phyloP scores from a whole-genome alignment of 2,329 filamentous ascomycete species.

The Fusarium ramigenum region DNA sequence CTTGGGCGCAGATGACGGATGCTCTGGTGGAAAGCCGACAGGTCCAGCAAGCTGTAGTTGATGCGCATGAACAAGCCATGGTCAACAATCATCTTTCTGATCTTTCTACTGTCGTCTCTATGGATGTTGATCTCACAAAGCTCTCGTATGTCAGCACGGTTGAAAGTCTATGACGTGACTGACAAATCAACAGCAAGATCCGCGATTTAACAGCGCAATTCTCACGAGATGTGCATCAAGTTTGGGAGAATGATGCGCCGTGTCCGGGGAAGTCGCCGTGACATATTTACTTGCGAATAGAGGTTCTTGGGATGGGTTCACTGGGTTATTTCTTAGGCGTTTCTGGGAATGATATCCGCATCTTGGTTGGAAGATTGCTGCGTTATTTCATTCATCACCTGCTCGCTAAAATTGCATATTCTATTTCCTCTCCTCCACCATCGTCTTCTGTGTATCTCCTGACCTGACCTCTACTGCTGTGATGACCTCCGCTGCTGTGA shows the following conservation, averaged over 20 bases:
- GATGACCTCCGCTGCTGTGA: neutral
- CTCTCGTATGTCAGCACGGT: slow-evolving; percentile 9
- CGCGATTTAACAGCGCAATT: slow-evolving; percentile 35
- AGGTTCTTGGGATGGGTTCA: neutral
- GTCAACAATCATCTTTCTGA: slow-evolving; percentile 43
- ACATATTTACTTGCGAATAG: neutral
- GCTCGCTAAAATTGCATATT: neutral
- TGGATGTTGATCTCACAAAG: slow-evolving; percentile 44
- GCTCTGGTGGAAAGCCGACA: slow-evolving; percentile 45
- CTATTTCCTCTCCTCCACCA: neutral
- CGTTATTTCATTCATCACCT: neutral
- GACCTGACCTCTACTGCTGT: neutral
- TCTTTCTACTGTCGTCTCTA: slow-evolving; percentile 41
- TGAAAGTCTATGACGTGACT: neutral
- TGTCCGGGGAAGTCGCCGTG: neutral
- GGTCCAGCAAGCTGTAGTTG: slow-evolving; percentile 41
- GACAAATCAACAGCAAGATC: slow-evolving; percentile 23
- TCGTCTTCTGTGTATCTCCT: neutral
- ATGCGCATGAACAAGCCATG: slow-evolving; percentile 44
- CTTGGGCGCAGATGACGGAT: slow-evolving; percentile 48
- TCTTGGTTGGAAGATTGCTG: neutral
- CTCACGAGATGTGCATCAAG: slow-evolving; percentile 27
- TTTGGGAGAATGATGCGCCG: slow-evolving; percentile 19
- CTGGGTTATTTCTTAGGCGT: slow-evolving; percentile 5
- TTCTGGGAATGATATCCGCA: slow-evolving; percentile 21